Evolutionary conservation across 306 rosid genomes (phyloP).

Genomic region (Cercis canadensis): DNA sequence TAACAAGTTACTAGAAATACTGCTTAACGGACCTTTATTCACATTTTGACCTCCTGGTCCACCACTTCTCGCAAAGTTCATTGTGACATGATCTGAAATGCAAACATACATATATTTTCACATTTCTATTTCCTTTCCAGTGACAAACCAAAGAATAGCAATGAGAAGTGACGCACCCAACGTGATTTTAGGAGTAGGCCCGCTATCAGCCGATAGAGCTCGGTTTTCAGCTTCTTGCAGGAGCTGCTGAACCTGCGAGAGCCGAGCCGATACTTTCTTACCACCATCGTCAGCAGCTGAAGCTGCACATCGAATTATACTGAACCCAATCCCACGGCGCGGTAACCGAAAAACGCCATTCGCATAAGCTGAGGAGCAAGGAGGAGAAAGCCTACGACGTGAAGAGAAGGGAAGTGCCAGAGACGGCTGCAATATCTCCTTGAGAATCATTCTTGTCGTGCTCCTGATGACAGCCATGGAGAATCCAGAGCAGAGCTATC

Average conservation of each 20-base stretch:
- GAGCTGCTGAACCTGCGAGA: conserved; percentile 81
- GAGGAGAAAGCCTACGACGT: conserved; percentile 9
- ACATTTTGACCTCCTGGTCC: conserved; percentile 99
- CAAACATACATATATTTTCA: neutral
- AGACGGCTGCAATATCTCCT: conserved; percentile 47
- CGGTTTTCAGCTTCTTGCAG: conserved; percentile 82
- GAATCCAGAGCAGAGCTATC: neutral
- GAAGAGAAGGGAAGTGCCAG: conserved; percentile 34
- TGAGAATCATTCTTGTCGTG: conserved; percentile 46
- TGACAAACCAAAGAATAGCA: neutral
- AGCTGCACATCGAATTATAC: conserved; percentile 60
- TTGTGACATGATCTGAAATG: conserved; percentile 72
- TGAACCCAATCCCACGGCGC: conserved; percentile 37
- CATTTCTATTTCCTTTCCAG: neutral
- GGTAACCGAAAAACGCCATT: conserved; percentile 17
- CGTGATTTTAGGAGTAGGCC: conserved; percentile 78
- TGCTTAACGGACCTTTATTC: conserved; percentile 66
- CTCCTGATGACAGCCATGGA: conserved; percentile 57
- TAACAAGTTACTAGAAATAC: neutral
- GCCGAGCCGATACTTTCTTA: conserved; percentile 74
- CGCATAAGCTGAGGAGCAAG: conserved; percentile 11
- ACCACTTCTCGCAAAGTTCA: conserved; percentile 90
- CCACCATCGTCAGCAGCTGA: conserved; percentile 46
- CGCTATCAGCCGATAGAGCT: conserved; percentile 54
- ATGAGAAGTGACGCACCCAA: conserved; percentile 49